Percentiles rank a stretch among this genome's conserved stretches.
Evolutionary conservation across 371 early-diverging fungal genomes (phyloP).

Genomic region (Mortierella sp.): DNA sequence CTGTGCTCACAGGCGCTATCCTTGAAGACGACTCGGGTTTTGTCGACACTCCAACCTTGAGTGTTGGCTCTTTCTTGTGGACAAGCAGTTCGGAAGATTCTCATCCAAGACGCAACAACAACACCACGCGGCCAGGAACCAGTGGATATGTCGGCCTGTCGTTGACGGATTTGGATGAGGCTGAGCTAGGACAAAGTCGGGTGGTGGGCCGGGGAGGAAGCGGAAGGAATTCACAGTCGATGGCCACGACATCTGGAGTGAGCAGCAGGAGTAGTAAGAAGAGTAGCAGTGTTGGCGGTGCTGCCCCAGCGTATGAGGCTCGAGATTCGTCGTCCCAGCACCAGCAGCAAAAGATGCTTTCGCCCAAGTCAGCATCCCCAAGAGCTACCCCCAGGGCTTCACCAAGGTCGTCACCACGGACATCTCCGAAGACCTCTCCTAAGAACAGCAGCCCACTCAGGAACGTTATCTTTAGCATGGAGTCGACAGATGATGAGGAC

Average conservation of each 20-base stretch:
- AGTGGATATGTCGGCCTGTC: conserved; percentile 49
- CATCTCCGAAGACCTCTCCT: conserved; percentile 39
- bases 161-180: conserved; percentile 47
- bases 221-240: conserved; percentile 25
- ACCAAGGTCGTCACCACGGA: conserved; percentile 28
- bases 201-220: conserved; percentile 14
- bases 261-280: conserved; percentile 4
- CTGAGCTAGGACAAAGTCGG: conserved; percentile 46
- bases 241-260: neutral
- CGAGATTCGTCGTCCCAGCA: conserved; percentile 1
- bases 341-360: conserved; percentile 2
- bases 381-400: conserved; percentile 17
- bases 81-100: conserved; percentile 15
- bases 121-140: conserved; percentile 26
- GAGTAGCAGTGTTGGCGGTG: neutral
- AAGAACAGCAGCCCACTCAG: conserved; percentile 50
- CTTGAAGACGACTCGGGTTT: conserved; percentile 30
- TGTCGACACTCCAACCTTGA: conserved; percentile 7
- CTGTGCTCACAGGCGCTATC: conserved; percentile 54
- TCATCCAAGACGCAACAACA: conserved; percentile 9
- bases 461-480: conserved; percentile 50
- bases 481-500: conserved; percentile 42
- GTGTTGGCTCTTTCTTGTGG: conserved; percentile 21
- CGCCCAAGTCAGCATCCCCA: conserved; percentile 30
- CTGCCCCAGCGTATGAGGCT: neutral